Evolutionary conservation across 179 eudicot species (phyloP).

Genomic region (Amaranthus tricolor): DNA sequence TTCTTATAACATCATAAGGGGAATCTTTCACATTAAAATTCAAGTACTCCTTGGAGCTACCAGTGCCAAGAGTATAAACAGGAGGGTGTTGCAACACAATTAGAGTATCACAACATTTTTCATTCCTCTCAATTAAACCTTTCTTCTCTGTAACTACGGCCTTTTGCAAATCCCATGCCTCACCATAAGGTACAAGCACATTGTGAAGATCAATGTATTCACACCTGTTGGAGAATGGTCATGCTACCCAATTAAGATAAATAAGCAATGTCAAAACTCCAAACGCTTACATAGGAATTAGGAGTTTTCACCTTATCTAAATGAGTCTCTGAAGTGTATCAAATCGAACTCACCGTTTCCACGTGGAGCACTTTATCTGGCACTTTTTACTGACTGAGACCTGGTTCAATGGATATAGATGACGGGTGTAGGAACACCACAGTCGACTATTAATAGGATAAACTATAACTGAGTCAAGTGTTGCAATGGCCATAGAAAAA

Average conservation of each 20-base stretch:
- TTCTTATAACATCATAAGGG: conserved; percentile 67
- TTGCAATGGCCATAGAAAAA: conserved; percentile 13
- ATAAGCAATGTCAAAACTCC: not conserved
- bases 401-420: not conserved
- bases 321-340: conserved; percentile 4
- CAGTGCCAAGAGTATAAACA: conserved; percentile 91
- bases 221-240: conserved; percentile 31
- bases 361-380: not conserved
- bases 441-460: conserved; percentile 11
- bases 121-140: conserved; percentile 44
- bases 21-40: conserved; percentile 58
- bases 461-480: not conserved
- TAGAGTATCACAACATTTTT: conserved; percentile 58
- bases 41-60: conserved; percentile 65
- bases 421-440: not conserved
- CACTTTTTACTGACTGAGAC: not conserved
- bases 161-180: conserved; percentile 89
- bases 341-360: conserved; percentile 26
- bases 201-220: conserved; percentile 61
- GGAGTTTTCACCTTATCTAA: not conserved
- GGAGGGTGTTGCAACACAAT: conserved; percentile 81
- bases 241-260: conserved; percentile 16
- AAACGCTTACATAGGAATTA: not conserved
- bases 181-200: conserved; percentile 63
- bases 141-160: conserved; percentile 62